A percentile compares a stretch with the other conserved stretches of the same genome.
Conservation (phyloP, 179 eudicot species). For the Gypsophila paniculata region DNA sequence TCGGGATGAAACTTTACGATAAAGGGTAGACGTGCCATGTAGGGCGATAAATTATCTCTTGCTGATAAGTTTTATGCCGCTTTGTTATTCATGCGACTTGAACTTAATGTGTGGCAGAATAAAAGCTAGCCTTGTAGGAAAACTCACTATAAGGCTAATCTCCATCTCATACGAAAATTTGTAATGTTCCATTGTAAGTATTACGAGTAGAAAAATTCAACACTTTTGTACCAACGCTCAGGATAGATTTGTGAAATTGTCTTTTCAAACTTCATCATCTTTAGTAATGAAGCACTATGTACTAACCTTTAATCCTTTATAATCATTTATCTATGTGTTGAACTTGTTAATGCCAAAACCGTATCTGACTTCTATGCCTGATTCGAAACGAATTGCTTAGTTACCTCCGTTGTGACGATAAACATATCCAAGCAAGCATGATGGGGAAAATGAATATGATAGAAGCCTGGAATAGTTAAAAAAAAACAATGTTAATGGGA, state of each 20-base stretch:
- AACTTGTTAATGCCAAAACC: neutral
- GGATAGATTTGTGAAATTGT: too few relatives aligned
- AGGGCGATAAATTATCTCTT: neutral
- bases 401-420: constrained; percentile 42
- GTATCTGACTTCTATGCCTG: neutral
- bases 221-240: too few relatives aligned
- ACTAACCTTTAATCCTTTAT: neutral
- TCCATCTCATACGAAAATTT: too few relatives aligned
- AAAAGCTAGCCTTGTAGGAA: too few relatives aligned
- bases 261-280: too few relatives aligned
- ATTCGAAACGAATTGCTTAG: neutral
- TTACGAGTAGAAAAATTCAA: too few relatives aligned
- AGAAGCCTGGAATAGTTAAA: constrained; percentile 51
- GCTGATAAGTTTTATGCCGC: neutral
- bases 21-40: neutral
- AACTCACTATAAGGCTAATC: too few relatives aligned
- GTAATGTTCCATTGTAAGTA: too few relatives aligned
- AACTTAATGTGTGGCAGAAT: too few relatives aligned
- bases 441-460: constrained; percentile 53
- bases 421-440: constrained; percentile 52
- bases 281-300: neutral
- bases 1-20: too few relatives aligned
- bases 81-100: too few relatives aligned
- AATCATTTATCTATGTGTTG: neutral
- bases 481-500: neutral